Percentiles rank a stretch among this genome's conserved stretches.
phyloP scores from a whole-genome alignment of 164 flowering plant genomes.

The Umbellularia californica region DNA sequence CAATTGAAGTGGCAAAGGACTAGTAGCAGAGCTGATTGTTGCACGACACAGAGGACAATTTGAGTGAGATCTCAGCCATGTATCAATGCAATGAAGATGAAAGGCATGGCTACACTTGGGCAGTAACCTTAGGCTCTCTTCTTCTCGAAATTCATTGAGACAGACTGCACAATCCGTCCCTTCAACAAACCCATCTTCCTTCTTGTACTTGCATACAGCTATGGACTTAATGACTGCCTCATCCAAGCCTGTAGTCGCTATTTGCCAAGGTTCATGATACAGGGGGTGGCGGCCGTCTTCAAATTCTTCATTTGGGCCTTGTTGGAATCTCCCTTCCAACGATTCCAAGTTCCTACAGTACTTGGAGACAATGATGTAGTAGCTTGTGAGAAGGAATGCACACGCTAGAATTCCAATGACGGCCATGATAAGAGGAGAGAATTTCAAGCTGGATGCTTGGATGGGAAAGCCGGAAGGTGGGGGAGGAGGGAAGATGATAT shows the following conservation, averaged over 20 bases:
- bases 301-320: constrained; percentile 16
- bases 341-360: constrained; percentile 42
- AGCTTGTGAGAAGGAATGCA: constrained; percentile 64
- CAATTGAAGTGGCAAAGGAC: constrained; percentile 16
- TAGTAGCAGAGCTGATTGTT: constrained; percentile 20
- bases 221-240: constrained; percentile 62
- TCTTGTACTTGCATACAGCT: constrained; percentile 55
- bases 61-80: constrained; percentile 75
- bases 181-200: constrained; percentile 58
- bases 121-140: constrained; percentile 59
- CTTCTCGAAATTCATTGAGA: constrained; percentile 61
- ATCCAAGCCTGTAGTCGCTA: constrained; percentile 45
- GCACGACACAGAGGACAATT: constrained; percentile 88
- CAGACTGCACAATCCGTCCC: constrained; percentile 83
- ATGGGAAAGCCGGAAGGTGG: constrained; percentile 44
- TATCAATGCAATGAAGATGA: constrained; percentile 75
- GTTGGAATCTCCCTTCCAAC: constrained; percentile 12
- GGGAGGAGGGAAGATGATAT: constrained; percentile 66
- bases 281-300: constrained; percentile 24
- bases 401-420: constrained; percentile 67
- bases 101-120: constrained; percentile 88
- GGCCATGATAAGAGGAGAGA: constrained; percentile 74
- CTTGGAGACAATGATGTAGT: constrained; percentile 54
- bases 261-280: constrained; percentile 41
- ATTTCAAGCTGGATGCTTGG: constrained; percentile 35